These are phyloP conservation scores for Colletotrichum chlorophyti DNA, from an alignment of 2,329 filamentous ascomycete genomes.

Conservation along the genomic window DNA sequence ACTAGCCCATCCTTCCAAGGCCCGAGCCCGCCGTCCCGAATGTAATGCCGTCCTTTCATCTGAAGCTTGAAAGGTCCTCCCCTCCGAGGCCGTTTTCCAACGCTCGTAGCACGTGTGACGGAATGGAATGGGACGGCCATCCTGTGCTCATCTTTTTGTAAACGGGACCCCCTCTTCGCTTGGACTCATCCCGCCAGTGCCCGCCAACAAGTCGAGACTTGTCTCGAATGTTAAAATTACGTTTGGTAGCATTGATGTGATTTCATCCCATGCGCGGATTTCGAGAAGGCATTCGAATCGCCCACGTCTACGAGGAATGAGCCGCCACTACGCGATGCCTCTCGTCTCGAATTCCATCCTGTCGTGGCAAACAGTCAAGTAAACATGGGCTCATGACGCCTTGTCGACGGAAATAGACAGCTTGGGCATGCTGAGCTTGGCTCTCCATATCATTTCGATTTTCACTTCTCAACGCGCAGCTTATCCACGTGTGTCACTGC, in stretches of 20 bases:
- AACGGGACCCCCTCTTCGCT: not conserved
- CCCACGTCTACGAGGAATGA: slow-evolving; percentile 13
- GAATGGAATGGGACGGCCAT: not conserved
- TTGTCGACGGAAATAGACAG: slow-evolving; percentile 16
- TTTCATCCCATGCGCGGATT: not conserved
- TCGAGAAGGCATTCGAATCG: not conserved
- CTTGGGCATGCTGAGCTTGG: not conserved
- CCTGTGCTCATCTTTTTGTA: not conserved
- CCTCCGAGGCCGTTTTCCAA: not conserved
- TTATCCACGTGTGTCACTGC: too few species aligned
- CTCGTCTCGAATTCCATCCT: not conserved
- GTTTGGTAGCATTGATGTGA: not conserved
- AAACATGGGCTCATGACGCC: not conserved
- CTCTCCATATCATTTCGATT: not conserved
- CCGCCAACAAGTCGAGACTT: slow-evolving; percentile 11
- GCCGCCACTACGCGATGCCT: not conserved
- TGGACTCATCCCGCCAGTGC: not conserved
- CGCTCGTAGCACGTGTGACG: not conserved
- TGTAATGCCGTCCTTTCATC: slow-evolving; percentile 1
- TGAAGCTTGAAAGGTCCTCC: not conserved
- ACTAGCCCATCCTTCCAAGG: not conserved
- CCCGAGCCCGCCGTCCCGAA: slow-evolving; percentile 9
- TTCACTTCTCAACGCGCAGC: not conserved
- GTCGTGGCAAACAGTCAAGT: not conserved
- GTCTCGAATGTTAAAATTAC: slow-evolving; percentile 25